A percentile compares a stretch with the other conserved stretches of the same genome.
Conservation (phyloP, 2,329 filamentous ascomycete species). For the Clathrospora elynae region DNA sequence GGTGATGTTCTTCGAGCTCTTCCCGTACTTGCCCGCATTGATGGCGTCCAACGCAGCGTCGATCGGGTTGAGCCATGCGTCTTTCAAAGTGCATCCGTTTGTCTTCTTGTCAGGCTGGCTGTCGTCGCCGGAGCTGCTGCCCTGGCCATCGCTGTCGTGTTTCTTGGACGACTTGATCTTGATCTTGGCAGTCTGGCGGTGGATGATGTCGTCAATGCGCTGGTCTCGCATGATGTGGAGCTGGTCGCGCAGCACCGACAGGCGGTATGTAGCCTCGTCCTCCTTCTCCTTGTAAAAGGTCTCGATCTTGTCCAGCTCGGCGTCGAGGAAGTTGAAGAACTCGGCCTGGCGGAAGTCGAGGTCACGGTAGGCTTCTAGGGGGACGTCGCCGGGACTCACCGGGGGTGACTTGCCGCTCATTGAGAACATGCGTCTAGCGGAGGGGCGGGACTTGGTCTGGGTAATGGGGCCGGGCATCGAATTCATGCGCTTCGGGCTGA, state of each 20-base stretch:
- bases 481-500: constrained; percentile 50
- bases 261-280: constrained; percentile 75
- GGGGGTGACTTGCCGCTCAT: constrained; percentile 47
- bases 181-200: constrained; percentile 49
- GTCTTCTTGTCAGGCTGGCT: constrained; percentile 18
- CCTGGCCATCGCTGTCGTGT: constrained; percentile 25
- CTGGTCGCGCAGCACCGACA: constrained; percentile 76
- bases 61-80: constrained; percentile 44
- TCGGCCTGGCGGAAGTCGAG: constrained; percentile 77
- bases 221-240: constrained; percentile 91
- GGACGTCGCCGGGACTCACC: constrained; percentile 54
- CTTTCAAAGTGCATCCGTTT: constrained; percentile 19
- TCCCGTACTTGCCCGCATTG: constrained; percentile 57
- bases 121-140: constrained; percentile 32
- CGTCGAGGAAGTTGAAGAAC: constrained; percentile 84
- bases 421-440: constrained; percentile 51
- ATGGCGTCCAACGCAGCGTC: constrained; percentile 51
- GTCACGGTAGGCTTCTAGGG: constrained; percentile 63
- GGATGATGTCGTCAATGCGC: constrained; percentile 72
- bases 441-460: constrained; percentile 39
- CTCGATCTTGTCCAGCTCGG: constrained; percentile 89
- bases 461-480: constrained; percentile 42
- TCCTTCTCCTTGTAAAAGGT: constrained; percentile 88
- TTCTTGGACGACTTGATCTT: constrained; percentile 34
- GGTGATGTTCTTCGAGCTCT: constrained; percentile 56